Percentiles rank a stretch among this genome's conserved stretches.
These are phyloP conservation scores for Coccomyxa sp. DNA, from an alignment of 139 green algal genomes.

Conservation along the genomic window DNA sequence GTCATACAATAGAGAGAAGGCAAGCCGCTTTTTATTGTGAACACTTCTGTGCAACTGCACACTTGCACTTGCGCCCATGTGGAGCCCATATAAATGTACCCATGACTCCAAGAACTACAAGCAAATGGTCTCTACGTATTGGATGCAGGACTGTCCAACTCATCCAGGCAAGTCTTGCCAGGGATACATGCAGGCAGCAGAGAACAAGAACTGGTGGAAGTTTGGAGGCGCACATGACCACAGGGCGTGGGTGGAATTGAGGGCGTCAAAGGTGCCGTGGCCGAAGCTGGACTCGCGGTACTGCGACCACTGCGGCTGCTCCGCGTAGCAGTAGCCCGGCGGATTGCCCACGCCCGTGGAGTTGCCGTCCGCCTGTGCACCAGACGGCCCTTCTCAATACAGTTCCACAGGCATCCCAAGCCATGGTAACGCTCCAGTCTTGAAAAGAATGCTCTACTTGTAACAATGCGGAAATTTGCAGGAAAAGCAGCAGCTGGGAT, in stretches of 20 bases:
- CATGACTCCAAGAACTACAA: not conserved
- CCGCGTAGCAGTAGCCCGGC: slow-evolving; percentile 37
- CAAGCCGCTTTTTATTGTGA: not conserved
- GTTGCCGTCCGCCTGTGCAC: slow-evolving; percentile 24
- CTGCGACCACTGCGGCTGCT: slow-evolving; percentile 48
- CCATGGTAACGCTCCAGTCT: too few relatives aligned
- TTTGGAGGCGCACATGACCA: slow-evolving; percentile 30
- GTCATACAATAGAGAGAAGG: not conserved
- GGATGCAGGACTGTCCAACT: not conserved
- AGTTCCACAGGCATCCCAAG: not conserved
- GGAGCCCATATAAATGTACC: not conserved
- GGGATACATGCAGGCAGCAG: not conserved
- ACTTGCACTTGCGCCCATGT: not conserved
- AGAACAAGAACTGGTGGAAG: too few relatives aligned
- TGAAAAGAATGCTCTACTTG: too few relatives aligned
- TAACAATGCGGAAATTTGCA: not conserved
- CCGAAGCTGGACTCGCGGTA: slow-evolving; percentile 66
- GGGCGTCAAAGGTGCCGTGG: slow-evolving; percentile 53
- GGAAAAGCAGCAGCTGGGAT: not conserved
- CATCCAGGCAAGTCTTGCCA: not conserved
- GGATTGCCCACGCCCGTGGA: slow-evolving; percentile 1
- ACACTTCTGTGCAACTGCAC: not conserved
- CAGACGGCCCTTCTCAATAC: not conserved
- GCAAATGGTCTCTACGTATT: too few relatives aligned
- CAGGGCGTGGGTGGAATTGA: slow-evolving; percentile 33